phyloP scores from a whole-genome alignment of 2,329 filamentous ascomycete species.

The Diaporthe ilicicola region DNA sequence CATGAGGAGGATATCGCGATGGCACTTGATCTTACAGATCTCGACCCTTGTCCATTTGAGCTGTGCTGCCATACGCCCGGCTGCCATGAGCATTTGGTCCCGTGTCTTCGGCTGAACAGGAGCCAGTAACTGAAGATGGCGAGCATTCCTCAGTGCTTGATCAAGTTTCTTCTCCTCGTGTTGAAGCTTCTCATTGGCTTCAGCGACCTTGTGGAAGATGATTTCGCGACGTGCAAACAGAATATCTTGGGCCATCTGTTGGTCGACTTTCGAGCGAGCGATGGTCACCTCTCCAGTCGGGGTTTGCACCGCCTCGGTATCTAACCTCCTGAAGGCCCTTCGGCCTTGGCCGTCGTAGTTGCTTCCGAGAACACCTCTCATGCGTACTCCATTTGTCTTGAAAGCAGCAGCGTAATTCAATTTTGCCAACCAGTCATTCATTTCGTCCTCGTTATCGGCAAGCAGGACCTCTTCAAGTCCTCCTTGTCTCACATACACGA shows the following conservation, averaged over 20 bases:
- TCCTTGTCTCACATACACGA: conserved; percentile 87
- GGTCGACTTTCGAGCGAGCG: conserved; percentile 77
- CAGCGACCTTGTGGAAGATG: conserved; percentile 83
- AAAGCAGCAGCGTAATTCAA: conserved; percentile 97
- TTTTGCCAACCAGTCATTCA: conserved; percentile 97
- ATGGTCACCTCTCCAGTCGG: conserved; percentile 78
- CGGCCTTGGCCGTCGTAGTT: conserved; percentile 84
- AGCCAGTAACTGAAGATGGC: conserved; percentile 87
- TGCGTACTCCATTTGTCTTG: conserved; percentile 87
- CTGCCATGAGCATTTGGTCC: conserved; percentile 85
- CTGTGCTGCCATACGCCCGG: conserved; percentile 84
- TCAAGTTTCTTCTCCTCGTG: conserved; percentile 81
- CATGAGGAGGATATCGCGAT: conserved; percentile 84
- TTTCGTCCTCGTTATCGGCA: conserved; percentile 87
- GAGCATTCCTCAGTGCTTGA: conserved; percentile 83
- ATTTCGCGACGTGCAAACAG: conserved; percentile 82
- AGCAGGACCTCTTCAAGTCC: conserved; percentile 90
- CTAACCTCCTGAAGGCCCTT: conserved; percentile 75
- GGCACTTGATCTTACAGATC: conserved; percentile 90
- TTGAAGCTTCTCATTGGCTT: conserved; percentile 82
- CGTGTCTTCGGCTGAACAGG: conserved; percentile 91
- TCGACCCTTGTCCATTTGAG: conserved; percentile 94
- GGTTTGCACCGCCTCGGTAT: conserved; percentile 74
- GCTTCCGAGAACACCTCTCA: conserved; percentile 85
- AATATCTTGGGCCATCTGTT: conserved; percentile 86